Evolutionary conservation across 2,329 filamentous ascomycete species (phyloP).

Genomic region (Phaeophleospora eucalypticola): DNA sequence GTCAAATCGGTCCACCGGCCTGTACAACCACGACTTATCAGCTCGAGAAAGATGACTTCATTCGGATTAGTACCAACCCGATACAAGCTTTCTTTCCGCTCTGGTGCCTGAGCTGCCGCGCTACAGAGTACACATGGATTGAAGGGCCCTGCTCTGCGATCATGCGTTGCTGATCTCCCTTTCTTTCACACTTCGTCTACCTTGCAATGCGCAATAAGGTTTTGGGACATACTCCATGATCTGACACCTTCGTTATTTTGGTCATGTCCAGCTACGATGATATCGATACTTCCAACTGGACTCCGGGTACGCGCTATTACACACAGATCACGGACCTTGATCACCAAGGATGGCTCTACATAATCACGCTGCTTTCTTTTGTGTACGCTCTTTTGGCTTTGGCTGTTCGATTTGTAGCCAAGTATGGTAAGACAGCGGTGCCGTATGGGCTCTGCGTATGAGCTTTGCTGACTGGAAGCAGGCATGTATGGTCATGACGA

Average conservation of each 20-base stretch:
- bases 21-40: too few relatives aligned
- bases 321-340: conserved; percentile 15
- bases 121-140: too few relatives aligned
- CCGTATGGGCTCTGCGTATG: not conserved
- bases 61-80: too few relatives aligned
- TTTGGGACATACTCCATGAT: too few relatives aligned
- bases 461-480: not conserved
- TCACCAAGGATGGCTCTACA: conserved; percentile 21
- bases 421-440: conserved; percentile 13
- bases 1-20: too few relatives aligned
- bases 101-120: too few relatives aligned
- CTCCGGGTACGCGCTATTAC: conserved; percentile 15
- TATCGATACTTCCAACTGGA: conserved; percentile 16
- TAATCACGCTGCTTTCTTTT: conserved; percentile 19
- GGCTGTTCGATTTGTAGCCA: conserved; percentile 18
- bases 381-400: conserved; percentile 17
- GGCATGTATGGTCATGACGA: conserved; percentile 26
- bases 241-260: too few relatives aligned
- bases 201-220: too few relatives aligned
- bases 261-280: conserved; percentile 3
- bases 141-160: not conserved
- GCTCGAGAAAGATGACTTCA: too few relatives aligned
- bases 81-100: too few relatives aligned
- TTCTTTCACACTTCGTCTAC: not conserved
- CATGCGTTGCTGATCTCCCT: not conserved